Base-by-base conservation (phyloP, 2,329 filamentous ascomycete genomes). In the Aspergillus unguis region DNA sequence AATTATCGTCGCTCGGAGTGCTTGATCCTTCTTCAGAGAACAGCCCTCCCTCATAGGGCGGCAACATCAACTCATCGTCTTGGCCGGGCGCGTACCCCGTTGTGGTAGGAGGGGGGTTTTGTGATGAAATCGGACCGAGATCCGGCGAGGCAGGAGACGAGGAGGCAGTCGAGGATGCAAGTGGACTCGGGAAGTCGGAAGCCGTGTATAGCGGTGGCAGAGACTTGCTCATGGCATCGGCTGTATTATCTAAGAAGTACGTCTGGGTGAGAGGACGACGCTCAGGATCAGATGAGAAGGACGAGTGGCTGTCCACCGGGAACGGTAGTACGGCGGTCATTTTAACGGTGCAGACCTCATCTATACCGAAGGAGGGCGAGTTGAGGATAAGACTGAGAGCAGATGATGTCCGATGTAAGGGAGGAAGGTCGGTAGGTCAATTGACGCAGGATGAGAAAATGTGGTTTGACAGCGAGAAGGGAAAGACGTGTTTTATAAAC, bases 41-140 rank as follows among this genome's bases (percentile, higher is more conserved):
- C 1, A 79, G 76, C 32, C 79, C 58, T n/a, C 68, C 66, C 54
- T 76, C 72, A 57, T 77, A 77, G 8, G 69, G 66, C 3, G 76
- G 75, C 32, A 77, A 70, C 17, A 70, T 52, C 44, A 77, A 65
- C 43, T 75, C 68, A 9, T 71, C 65, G 28, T 62, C 65, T 25
- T 55, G 48, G 11, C 55, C 55, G 0, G 74, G 73, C 8, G 75
- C 50, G 48, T 62, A 70, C 53, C 70, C 67, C 38, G 71, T 65
- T 3, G 73, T 70, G 6, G 67, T 62, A 47, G 71, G 72, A 10
- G 69, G 66, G 3, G 65, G 58, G 50, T 64, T 60, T 5, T 63
- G 62, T 3, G 66, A 64, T 26, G 61, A 55, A 8, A 65, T 60
- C 26, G 64, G 65, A 3, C 62, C 62, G 55, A 71, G 65, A 36